Conservation (phyloP, 1,139 yeast species). For the Arxiozyma slooffiae region DNA sequence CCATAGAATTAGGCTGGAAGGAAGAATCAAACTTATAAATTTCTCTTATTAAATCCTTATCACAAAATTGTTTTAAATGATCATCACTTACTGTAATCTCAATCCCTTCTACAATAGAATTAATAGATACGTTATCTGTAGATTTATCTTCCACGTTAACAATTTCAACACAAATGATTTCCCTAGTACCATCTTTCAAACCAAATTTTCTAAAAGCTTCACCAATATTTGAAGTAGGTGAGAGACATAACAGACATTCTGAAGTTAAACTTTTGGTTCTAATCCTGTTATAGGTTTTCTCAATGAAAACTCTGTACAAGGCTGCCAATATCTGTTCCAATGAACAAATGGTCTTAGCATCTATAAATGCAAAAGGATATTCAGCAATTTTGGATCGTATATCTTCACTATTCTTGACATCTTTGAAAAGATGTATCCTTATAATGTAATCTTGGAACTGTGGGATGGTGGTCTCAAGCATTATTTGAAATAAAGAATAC, state of each 20-base stretch:
- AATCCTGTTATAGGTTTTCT: slow-evolving; percentile 33
- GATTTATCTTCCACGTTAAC: slow-evolving; percentile 9
- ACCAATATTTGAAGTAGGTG: slow-evolving; percentile 42
- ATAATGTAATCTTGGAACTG: slow-evolving; percentile 36
- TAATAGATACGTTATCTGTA: not conserved
- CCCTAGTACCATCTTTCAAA: slow-evolving; percentile 32
- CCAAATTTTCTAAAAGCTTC: slow-evolving; percentile 42
- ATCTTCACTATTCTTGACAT: slow-evolving; percentile 36
- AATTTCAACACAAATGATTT: slow-evolving; percentile 35
- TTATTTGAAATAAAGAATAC: not conserved
- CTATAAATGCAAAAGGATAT: slow-evolving; percentile 39
- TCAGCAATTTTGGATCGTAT: slow-evolving; percentile 30
- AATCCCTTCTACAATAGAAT: slow-evolving; percentile 28
- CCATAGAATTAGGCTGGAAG: slow-evolving; percentile 12
- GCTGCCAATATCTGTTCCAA: slow-evolving; percentile 43
- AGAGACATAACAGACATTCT: slow-evolving; percentile 43
- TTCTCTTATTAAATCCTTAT: slow-evolving; percentile 32
- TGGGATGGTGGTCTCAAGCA: slow-evolving; percentile 28
- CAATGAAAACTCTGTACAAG: slow-evolving; percentile 41
- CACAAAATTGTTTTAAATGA: slow-evolving; percentile 26
- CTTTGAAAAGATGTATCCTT: slow-evolving; percentile 33
- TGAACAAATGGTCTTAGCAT: slow-evolving; percentile 37
- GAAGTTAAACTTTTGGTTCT: slow-evolving; percentile 45
- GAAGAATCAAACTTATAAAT: slow-evolving; percentile 19
- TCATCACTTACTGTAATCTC: slow-evolving; percentile 31